phyloP scores from a whole-genome alignment of 352 stramenopile species.

The Phytophthora pinifolia region DNA sequence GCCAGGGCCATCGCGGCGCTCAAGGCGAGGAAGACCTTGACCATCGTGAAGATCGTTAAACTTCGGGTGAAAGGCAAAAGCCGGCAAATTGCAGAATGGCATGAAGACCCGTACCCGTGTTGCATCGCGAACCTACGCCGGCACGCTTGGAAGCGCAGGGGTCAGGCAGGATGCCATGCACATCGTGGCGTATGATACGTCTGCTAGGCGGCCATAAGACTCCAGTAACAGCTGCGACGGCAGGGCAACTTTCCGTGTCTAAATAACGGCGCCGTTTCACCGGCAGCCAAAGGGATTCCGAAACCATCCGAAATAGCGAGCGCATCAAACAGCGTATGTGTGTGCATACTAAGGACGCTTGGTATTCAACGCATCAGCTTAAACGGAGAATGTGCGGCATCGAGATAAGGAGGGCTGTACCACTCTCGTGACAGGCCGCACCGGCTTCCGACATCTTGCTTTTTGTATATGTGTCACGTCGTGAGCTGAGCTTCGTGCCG shows the following conservation, averaged over 20 bases:
- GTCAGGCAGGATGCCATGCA: slow-evolving; percentile 26
- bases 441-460: slow-evolving; percentile 17
- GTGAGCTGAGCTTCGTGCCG: slow-evolving; percentile 10
- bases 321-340: not conserved
- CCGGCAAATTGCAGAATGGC: slow-evolving; percentile 32
- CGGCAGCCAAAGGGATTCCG: not conserved
- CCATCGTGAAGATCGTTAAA: slow-evolving; percentile 21
- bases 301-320: not conserved
- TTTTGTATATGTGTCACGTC: slow-evolving; percentile 4
- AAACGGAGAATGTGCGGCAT: too few relatives aligned
- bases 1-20: slow-evolving; percentile 31
- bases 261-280: slow-evolving; percentile 7
- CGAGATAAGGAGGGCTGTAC: not conserved
- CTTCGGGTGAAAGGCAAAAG: slow-evolving; percentile 4
- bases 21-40: slow-evolving; percentile 47
- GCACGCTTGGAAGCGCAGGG: not conserved
- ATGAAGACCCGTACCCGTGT: not conserved
- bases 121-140: slow-evolving; percentile 6
- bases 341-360: not conserved
- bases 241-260: slow-evolving; percentile 8
- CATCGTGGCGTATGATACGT: slow-evolving; percentile 21
- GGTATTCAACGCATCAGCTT: too few relatives aligned
- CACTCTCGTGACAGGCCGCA: slow-evolving; percentile 4
- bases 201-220: slow-evolving; percentile 6
- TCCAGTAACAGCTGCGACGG: slow-evolving; percentile 14